Evolutionary conservation across 306 rosid species (phyloP).

Genomic region (Citrullus colocynthis): DNA sequence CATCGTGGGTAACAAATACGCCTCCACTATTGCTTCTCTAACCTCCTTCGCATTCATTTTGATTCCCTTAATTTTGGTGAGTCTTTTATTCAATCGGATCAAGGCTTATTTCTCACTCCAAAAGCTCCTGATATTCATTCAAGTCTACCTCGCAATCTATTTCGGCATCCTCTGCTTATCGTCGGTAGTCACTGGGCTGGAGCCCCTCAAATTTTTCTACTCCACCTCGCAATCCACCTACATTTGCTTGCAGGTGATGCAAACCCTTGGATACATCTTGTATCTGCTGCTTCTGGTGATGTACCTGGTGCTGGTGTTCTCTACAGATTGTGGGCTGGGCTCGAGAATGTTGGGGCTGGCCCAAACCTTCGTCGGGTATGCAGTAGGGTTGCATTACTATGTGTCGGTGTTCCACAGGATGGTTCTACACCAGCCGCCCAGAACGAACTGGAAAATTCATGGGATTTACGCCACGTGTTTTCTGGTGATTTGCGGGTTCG

Average conservation of each 20-base stretch:
- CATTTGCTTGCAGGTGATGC: constrained; percentile 56
- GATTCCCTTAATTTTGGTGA: constrained; percentile 58
- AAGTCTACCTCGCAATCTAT: constrained; percentile 74
- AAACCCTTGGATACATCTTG: constrained; percentile 65
- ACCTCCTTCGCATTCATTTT: constrained; percentile 50
- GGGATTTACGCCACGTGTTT: constrained; percentile 73
- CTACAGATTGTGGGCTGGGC: constrained; percentile 54
- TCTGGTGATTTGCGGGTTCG: constrained; percentile 36
- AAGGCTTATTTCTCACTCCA: constrained; percentile 91
- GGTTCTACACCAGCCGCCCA: constrained; percentile 58
- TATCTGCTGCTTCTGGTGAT: constrained; percentile 56
- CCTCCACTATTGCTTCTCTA: constrained; percentile 54
- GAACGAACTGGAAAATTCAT: constrained; percentile 80
- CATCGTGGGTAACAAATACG: constrained; percentile 71
- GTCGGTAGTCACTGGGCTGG: constrained; percentile 51
- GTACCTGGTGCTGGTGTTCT: constrained; percentile 67
- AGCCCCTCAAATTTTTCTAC: constrained; percentile 78
- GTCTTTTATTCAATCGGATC: constrained; percentile 62
- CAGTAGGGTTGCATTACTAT: constrained; percentile 75
- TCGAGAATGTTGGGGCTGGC: constrained; percentile 58
- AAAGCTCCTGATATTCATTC: constrained; percentile 78
- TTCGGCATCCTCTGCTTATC: constrained; percentile 65
- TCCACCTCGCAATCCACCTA: constrained; percentile 72
- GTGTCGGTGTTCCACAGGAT: constrained; percentile 83
- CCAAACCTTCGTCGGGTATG: constrained; percentile 56